These are phyloP conservation scores for Ophiocordyceps robertsii DNA, from an alignment of 2,329 filamentous ascomycete genomes.

Conservation along the genomic window DNA sequence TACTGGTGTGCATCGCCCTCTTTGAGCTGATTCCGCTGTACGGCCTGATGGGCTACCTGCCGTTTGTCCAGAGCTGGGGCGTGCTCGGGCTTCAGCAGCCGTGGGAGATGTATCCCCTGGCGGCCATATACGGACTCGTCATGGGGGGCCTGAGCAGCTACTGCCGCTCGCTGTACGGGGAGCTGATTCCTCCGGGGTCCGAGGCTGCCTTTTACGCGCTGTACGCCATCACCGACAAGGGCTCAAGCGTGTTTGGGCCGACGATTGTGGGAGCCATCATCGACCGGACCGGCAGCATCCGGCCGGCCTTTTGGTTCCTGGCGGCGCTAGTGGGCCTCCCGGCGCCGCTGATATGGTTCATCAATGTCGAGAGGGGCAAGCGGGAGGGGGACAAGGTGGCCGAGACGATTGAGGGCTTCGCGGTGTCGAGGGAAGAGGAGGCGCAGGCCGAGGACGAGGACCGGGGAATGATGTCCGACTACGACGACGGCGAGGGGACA, in stretches of 20 bases:
- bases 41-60: constrained; percentile 76
- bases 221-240: constrained; percentile 96
- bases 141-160: constrained; percentile 87
- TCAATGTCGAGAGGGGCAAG: constrained; percentile 72
- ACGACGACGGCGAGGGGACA: background rate
- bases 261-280: constrained; percentile 90
- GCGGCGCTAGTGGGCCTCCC: constrained; percentile 74
- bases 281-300: constrained; percentile 66
- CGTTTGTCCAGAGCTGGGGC: constrained; percentile 60
- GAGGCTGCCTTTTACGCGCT: constrained; percentile 94
- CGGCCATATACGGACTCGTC: constrained; percentile 83
- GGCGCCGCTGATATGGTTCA: constrained; percentile 69
- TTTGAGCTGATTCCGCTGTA: constrained; percentile 93
- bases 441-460: constrained; percentile 1
- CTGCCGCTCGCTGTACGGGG: constrained; percentile 82
- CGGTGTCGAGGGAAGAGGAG: constrained; percentile 15
- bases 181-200: constrained; percentile 85
- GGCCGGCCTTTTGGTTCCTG: constrained; percentile 85
- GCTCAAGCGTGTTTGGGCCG: constrained; percentile 84
- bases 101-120: constrained; percentile 94
- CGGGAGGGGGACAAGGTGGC: constrained; percentile 53
- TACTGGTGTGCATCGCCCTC: constrained; percentile 77
- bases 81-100: constrained; percentile 79
- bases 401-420: constrained; percentile 40
- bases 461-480: constrained; percentile 8